Evolutionary conservation across 441 rosid species (phyloP), one percentile per base, ranked within the genome.

Genomic region (Adansonia madagascariensis): DNA sequence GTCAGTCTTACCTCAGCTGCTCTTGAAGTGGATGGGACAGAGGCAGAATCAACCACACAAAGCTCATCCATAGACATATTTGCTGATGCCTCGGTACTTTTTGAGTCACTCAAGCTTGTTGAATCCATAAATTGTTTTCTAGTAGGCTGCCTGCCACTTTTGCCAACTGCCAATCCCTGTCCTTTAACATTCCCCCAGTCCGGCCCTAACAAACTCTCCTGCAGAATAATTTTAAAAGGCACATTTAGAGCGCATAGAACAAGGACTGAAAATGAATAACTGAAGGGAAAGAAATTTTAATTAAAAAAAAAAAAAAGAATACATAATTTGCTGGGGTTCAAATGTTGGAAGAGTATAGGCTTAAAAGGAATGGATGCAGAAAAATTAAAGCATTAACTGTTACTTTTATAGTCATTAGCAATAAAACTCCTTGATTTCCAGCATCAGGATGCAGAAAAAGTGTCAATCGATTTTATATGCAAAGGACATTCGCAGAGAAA

Each of bases 121-220:
- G 91, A 76, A 62, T 91, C 98, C 77, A 81, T 78, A 77, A 84
- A 84, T 81, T 88, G 93, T 80, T 92, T 93, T 79, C 85, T 88
- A 9, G 88, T 73, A 59, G 89, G 83, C 81, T 86, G 92, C 80
- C 94, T 88, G 88, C 88, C 87, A 79, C 90, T 87, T 82, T 96
- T 91, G 79, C 91, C 86, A 85, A 88, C 78, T 65, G 87, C 86
- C 59, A 86, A 79, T 65, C 85, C 90, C 78, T 83, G 89, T 82
- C 91, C 98, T 83, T 89, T 91, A 75, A 87, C 73, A 82, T 84
- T 89, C 86, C 92, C 88, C 94, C 97, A 87, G 67, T 91, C 97
- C 10, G 81, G 71, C 76, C 92, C 95, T 22, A 85, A 27, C 75
- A 85, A 57, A 80, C 73, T 82, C 78, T 93, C 97, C 98, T 93